Base-by-base conservation (phyloP, 768 basidiomycete species). In the Pisolithus albus region DNA sequence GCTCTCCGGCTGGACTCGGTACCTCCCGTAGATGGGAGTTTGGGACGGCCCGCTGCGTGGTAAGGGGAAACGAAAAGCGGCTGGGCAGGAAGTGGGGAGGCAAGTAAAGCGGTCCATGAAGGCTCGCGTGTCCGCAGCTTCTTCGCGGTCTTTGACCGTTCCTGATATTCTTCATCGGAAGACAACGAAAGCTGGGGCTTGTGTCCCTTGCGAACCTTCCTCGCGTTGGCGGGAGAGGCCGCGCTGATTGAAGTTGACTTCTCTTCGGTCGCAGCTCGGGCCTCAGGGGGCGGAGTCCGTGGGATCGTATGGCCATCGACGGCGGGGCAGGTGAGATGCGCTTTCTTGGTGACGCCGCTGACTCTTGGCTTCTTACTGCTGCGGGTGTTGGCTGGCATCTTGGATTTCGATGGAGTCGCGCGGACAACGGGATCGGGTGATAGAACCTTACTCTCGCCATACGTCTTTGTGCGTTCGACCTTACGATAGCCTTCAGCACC, bases 81-180 rank as follows among this genome's bases (percentile, higher is more conserved):
- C 49, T 54, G 59, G 26, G 46, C 54, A 52, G 56, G 63, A 41
- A 49, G 55, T 40, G 63, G 50, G 43, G 58, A 50, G 30, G 59
- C 58, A 51, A 59, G 60, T 52, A 65, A 53, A 50, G 54, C 59
- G 36, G 63, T 64, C 66, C 66, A 69, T 15, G 67, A 61, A 23
- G 57, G 64, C 51, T 66, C 75, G 56, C 51, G 54, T 18, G 65
- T 70, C 48, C 80, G 75, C 46, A 75, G 69, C 67, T 83, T 87
- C 77, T 88, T 89, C 21, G 74, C 82, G 34, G 72, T 74, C 55
- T 72, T 73, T 38, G 72, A 75, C 36, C 85, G 77, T 21, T 75
- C 59, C 64, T 81, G 83, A 69, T 89, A 86, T 61, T 88, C 87
- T 56, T 88, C 87, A 59, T 89, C 87, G 18, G 83, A 85, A 11